These are phyloP conservation scores for Sisymbrium altissimum DNA, from an alignment of 345 rosid genomes.

Conservation along the genomic window DNA sequence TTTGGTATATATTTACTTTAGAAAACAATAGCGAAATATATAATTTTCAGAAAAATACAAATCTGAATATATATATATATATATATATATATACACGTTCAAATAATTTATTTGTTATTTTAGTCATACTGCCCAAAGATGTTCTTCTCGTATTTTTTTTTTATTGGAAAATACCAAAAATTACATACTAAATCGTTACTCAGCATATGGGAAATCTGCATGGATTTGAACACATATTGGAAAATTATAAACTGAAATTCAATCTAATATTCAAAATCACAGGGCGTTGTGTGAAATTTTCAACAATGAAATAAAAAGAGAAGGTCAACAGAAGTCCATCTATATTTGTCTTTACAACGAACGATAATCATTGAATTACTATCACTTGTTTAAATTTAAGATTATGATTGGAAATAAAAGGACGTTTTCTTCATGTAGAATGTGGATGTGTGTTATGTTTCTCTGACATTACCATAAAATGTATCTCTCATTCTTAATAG, in stretches of 20 bases:
- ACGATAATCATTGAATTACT: neutral
- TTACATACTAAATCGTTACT: neutral
- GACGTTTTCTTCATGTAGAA: neutral
- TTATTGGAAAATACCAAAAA: neutral
- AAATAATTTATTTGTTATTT: neutral
- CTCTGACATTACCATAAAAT: neutral
- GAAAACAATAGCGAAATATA: neutral
- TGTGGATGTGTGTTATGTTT: neutral
- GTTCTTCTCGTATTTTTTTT: neutral
- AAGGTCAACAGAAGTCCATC: neutral
- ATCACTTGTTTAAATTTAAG: neutral
- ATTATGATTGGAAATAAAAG: neutral
- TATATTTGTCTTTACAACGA: neutral
- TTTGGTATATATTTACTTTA: neutral
- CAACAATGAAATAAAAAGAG: neutral
- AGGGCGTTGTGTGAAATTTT: neutral
- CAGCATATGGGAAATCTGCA: neutral
- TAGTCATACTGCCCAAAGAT: neutral
- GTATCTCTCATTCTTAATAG: neutral
- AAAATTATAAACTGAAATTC: neutral
- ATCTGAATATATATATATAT: neutral
- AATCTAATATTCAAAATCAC: neutral
- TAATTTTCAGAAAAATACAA: neutral
- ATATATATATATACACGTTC: neutral
- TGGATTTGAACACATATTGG: neutral